phyloP scores from a whole-genome alignment of 1,139 yeast genomes.

The Zhuliangozyma parablackwelliae region DNA sequence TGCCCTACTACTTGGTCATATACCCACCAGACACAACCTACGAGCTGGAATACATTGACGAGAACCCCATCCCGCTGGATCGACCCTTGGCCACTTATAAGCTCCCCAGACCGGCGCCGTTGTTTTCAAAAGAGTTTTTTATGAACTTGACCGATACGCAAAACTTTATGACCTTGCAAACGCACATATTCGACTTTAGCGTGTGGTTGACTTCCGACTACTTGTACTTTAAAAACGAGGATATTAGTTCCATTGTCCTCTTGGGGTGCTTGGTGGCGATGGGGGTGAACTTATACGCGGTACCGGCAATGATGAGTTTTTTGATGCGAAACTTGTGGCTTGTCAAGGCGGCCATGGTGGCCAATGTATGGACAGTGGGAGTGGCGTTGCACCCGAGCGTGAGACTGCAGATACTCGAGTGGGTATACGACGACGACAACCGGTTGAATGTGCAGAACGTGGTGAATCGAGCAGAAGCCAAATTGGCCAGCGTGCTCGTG shows the following conservation, averaged over 20 bases:
- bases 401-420: slow-evolving; percentile 41
- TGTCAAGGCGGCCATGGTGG: slow-evolving; percentile 31
- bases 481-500: slow-evolving; percentile 7
- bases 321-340: slow-evolving; percentile 21
- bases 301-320: slow-evolving; percentile 30
- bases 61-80: slow-evolving; percentile 52
- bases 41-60: slow-evolving; percentile 15
- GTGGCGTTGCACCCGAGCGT: slow-evolving; percentile 53
- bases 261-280: slow-evolving; percentile 24
- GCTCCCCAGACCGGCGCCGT: slow-evolving; percentile 72
- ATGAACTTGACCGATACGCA: slow-evolving; percentile 81
- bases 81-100: slow-evolving; percentile 48
- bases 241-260: slow-evolving; percentile 52
- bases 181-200: slow-evolving; percentile 56
- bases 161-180: slow-evolving; percentile 71
- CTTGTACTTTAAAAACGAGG: slow-evolving; percentile 64
- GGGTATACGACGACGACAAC: slow-evolving; percentile 57
- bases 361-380: slow-evolving; percentile 48
- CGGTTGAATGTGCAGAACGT: slow-evolving; percentile 44
- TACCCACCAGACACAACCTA: slow-evolving; percentile 33
- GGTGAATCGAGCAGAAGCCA: slow-evolving; percentile 45
- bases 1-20: slow-evolving; percentile 60
- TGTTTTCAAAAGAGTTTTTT: slow-evolving; percentile 72
- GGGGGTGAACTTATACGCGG: slow-evolving; percentile 24
- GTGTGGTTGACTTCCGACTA: slow-evolving; percentile 49